Evolutionary conservation across 2,329 filamentous ascomycete genomes (phyloP).

Genomic region (Sporothrix brasiliensis): DNA sequence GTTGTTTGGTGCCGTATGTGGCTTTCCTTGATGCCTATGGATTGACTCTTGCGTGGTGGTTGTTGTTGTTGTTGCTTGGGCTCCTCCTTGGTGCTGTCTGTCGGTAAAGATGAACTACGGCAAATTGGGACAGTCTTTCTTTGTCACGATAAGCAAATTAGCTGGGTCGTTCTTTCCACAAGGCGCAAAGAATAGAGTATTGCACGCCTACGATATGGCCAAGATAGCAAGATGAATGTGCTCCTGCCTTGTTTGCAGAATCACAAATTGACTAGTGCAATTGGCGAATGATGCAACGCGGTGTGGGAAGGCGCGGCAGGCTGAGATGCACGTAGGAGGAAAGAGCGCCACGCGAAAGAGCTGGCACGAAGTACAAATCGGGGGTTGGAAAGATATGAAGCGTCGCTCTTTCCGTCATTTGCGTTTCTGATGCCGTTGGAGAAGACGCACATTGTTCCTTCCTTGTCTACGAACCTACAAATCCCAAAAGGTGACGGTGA

Average conservation of each 20-base stretch:
- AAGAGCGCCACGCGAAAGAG: not conserved
- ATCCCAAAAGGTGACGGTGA: not conserved
- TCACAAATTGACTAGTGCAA: not conserved
- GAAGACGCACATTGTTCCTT: no score
- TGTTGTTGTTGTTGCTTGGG: not conserved
- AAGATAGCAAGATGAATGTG: not conserved
- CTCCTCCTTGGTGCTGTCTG: not conserved
- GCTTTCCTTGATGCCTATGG: no score
- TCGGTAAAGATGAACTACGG: not conserved
- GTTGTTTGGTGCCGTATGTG: not conserved
- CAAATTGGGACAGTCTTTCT: not conserved
- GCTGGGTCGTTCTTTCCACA: not conserved
- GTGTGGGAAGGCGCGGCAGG: not conserved
- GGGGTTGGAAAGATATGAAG: not conserved
- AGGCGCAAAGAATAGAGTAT: not conserved
- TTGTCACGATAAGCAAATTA: no score
- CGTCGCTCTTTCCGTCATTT: not conserved
- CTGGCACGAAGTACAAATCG: not conserved
- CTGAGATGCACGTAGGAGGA: not conserved
- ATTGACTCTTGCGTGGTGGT: no score
- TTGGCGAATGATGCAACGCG: slow-evolving; percentile 23
- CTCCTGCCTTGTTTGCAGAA: slow-evolving; percentile 15
- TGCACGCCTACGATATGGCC: not conserved
- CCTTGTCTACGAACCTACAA: no score
- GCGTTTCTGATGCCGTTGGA: not conserved